Percentiles rank a stretch among this genome's conserved stretches.
These are phyloP conservation scores for Plasmodium coatneyi DNA, from an alignment of 169 alveolate genomes.

Conservation along the genomic window DNA sequence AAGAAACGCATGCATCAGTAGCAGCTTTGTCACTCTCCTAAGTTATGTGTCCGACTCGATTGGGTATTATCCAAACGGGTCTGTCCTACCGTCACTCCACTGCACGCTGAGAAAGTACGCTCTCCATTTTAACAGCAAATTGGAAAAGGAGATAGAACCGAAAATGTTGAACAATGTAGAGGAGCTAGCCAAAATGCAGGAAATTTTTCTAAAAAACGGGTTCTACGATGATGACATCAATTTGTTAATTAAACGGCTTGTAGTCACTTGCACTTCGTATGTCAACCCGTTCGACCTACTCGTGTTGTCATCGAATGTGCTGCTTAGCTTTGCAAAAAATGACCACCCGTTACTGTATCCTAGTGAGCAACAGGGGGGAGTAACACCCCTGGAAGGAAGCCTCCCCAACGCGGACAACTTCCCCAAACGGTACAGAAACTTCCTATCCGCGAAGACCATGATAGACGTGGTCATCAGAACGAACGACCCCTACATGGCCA, in stretches of 20 bases:
- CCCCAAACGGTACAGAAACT: slow-evolving; percentile 4
- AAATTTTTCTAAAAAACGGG: slow-evolving; percentile 4
- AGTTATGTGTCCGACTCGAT: not conserved
- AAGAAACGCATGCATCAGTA: not conserved
- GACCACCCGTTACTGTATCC: not conserved
- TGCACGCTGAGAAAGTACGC: not conserved
- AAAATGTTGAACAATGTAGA: not conserved
- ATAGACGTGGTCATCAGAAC: slow-evolving; percentile 7
- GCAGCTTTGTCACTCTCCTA: slow-evolving; percentile 4
- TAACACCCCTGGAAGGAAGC: not conserved
- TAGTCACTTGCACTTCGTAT: not conserved
- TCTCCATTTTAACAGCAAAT: not conserved
- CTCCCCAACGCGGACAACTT: not conserved
- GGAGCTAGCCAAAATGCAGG: slow-evolving; percentile 9
- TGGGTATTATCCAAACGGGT: not conserved
- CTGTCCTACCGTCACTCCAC: not conserved
- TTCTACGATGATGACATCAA: slow-evolving; percentile 13
- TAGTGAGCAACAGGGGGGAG: not conserved
- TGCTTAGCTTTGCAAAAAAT: slow-evolving; percentile 18
- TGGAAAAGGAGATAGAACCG: not conserved
- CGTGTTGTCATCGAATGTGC: not conserved
- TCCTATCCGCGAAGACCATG: slow-evolving; percentile 18
- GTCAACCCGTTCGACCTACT: slow-evolving; percentile 12
- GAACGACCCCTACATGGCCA: slow-evolving; percentile 32
- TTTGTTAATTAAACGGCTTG: slow-evolving; percentile 21